Conservation (phyloP, 192 early-diverging fungal genomes). For the Coemansia interrupta region DNA sequence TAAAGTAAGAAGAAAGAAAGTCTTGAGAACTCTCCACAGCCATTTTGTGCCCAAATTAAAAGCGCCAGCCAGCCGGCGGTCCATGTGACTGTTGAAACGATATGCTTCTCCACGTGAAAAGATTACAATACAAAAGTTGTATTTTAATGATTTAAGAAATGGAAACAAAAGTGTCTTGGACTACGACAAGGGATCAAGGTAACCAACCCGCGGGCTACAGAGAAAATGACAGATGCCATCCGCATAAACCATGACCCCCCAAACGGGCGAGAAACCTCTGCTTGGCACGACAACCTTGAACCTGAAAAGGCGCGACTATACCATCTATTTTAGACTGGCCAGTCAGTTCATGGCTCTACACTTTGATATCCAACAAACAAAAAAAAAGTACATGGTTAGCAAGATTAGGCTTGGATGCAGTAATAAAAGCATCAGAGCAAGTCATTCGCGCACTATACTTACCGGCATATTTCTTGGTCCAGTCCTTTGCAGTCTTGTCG, state of each 20-base stretch:
- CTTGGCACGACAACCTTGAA: neutral
- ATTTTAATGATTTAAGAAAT: too few species aligned
- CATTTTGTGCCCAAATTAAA: neutral
- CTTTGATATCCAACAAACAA: too few species aligned
- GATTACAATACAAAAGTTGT: neutral
- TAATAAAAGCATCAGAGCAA: neutral
- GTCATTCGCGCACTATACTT: slow-evolving; percentile 14
- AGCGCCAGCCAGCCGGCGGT: neutral
- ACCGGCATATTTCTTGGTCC: slow-evolving; percentile 88
- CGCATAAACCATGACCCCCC: too few species aligned
- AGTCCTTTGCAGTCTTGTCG: slow-evolving; percentile 86
- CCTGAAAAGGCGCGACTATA: too few species aligned
- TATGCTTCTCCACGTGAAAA: slow-evolving; percentile 12
- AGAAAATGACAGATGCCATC: too few species aligned
- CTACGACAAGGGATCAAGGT: neutral
- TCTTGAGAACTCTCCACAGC: neutral
- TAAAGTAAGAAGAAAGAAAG: neutral
- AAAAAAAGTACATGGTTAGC: too few species aligned
- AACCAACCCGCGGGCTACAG: too few species aligned
- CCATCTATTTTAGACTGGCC: too few species aligned
- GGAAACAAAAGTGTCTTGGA: neutral
- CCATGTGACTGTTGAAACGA: slow-evolving; percentile 7
- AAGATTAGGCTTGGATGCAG: neutral
- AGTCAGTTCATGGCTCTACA: too few species aligned
- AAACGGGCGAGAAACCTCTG: neutral